Conservation (phyloP, 306 rosid species). For the Prunus salicina region DNA sequence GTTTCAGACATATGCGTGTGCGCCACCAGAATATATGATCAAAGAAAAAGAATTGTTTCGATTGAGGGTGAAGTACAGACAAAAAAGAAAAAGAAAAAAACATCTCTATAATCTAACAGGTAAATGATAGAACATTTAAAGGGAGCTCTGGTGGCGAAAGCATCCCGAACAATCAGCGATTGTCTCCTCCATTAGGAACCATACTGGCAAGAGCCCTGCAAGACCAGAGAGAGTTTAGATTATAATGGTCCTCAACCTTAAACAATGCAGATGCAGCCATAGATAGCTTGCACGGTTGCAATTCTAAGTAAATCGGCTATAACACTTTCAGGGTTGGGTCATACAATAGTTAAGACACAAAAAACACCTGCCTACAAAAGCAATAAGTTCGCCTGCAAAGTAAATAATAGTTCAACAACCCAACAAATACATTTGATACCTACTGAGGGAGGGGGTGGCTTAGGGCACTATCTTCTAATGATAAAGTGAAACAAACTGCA, state of each 20-base stretch:
- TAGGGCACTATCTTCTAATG: not conserved
- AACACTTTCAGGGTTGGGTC: no score
- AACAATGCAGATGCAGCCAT: not conserved
- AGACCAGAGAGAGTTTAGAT: conserved; percentile 22
- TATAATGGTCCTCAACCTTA: not conserved
- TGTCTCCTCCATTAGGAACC: conserved; percentile 50
- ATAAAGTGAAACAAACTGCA: not conserved
- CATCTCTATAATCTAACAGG: conserved; percentile 21
- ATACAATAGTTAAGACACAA: no score
- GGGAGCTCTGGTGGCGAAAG: conserved; percentile 20
- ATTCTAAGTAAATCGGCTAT: not conserved
- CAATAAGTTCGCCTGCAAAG: not conserved
- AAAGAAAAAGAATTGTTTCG: conserved; percentile 21
- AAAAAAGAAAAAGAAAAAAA: conserved; percentile 26
- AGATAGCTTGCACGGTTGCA: not conserved
- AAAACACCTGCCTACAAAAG: not conserved
- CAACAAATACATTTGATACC: not conserved
- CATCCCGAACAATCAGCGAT: conserved; percentile 43
- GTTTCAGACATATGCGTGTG: conserved; percentile 17
- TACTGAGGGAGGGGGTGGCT: not conserved
- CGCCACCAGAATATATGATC: conserved; percentile 7
- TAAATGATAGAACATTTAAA: conserved; percentile 29
- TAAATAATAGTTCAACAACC: not conserved
- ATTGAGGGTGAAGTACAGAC: conserved; percentile 23
- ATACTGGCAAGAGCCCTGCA: conserved; percentile 55